Percentiles rank a stretch among this genome's conserved stretches.
phyloP scores from a whole-genome alignment of 768 basidiomycete species.

The Leccinum aurantiacum region DNA sequence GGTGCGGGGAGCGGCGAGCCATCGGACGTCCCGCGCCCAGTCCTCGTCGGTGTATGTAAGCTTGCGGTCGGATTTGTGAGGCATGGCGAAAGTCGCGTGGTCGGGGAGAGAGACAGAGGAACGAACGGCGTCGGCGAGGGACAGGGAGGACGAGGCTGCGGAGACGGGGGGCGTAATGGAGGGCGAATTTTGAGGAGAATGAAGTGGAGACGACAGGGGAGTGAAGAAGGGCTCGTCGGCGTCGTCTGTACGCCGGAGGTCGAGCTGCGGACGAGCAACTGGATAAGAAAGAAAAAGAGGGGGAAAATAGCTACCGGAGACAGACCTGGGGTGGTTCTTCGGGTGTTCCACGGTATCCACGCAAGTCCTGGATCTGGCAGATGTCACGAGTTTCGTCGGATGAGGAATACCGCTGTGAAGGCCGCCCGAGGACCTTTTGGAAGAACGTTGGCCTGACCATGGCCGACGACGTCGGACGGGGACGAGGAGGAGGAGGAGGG shows the following conservation, averaged over 20 bases:
- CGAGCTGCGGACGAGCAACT: conserved; percentile 13
- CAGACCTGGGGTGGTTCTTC: conserved; percentile 24
- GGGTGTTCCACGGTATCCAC: conserved; percentile 8
- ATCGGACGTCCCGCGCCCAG: conserved; percentile 69
- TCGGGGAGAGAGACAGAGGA: conserved; percentile 33
- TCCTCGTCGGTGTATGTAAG: conserved; percentile 52
- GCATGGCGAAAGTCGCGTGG: conserved; percentile 23
- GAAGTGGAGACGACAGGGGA: conserved; percentile 20
- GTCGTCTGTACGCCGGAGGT: conserved; percentile 26
- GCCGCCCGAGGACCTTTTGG: conserved; percentile 60
- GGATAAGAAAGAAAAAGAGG: conserved; percentile 5
- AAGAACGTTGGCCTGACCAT: conserved; percentile 60
- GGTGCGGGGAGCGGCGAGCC: conserved; percentile 47
- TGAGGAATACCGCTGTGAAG: conserved; percentile 59
- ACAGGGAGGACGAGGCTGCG: conserved; percentile 31
- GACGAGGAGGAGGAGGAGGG: conserved; percentile 2
- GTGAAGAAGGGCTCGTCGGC: conserved; percentile 55
- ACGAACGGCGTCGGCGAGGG: conserved; percentile 37
- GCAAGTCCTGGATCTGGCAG: conserved; percentile 4
- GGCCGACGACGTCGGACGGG: conserved; percentile 11
- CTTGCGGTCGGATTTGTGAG: conserved; percentile 23
- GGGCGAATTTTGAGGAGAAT: conserved; percentile 20
- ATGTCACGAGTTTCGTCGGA: conserved; percentile 18
- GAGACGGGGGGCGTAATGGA: conserved; percentile 25
- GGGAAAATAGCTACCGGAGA: neutral